Percentiles rank a stretch among this genome's conserved stretches.
phyloP scores from a whole-genome alignment of 2,329 filamentous ascomycete species.

The Lasiodiplodia hormozganensis region DNA sequence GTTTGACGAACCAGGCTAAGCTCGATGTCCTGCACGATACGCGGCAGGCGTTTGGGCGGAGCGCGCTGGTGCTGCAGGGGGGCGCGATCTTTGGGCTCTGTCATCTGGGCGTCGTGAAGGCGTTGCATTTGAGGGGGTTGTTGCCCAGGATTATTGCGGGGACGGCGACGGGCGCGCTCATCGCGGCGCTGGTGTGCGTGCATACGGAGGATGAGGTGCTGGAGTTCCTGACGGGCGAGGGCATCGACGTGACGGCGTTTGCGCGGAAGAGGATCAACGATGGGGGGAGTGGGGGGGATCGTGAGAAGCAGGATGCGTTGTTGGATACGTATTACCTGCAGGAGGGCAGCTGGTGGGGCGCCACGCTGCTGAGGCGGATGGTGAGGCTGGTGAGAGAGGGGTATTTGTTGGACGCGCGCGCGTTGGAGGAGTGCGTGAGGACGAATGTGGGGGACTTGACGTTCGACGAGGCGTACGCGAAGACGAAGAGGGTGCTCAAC shows the following conservation, averaged over 20 bases:
- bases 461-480: constrained; percentile 89
- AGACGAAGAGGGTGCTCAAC: constrained; percentile 86
- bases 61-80: constrained; percentile 84
- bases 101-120: constrained; percentile 89
- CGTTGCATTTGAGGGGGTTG: constrained; percentile 78
- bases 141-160: constrained; percentile 91
- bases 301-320: constrained; percentile 29
- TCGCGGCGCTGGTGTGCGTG: constrained; percentile 85
- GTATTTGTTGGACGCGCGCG: constrained; percentile 81
- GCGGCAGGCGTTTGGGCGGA: constrained; percentile 85
- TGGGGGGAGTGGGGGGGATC: constrained; percentile 31
- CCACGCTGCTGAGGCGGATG: constrained; percentile 70
- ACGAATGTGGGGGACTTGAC: constrained; percentile 88
- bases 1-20: constrained; percentile 76
- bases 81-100: constrained; percentile 91
- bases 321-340: constrained; percentile 34
- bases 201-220: constrained; percentile 87
- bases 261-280: constrained; percentile 47
- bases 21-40: constrained; percentile 87
- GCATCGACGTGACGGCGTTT: constrained; percentile 85
- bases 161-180: constrained; percentile 87
- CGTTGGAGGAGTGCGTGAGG: constrained; percentile 83
- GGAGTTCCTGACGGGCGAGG: constrained; percentile 75
- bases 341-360: constrained; percentile 46
- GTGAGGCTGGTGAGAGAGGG: constrained; percentile 76